Base-by-base conservation (phyloP, 305 asterid species). In the Andrographis paniculata region DNA sequence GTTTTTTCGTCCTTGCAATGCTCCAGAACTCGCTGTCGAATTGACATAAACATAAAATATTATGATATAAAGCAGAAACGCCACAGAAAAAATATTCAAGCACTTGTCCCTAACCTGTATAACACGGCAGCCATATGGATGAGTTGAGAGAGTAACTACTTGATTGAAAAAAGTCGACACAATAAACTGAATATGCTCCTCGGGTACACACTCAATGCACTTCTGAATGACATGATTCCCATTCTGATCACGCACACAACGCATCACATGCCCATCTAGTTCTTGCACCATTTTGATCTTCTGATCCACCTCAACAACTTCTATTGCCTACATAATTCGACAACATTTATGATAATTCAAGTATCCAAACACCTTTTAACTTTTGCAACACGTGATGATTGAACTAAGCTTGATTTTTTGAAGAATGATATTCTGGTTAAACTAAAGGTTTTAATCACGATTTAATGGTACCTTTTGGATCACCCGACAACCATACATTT, bases 51-150 rank as follows among this genome's bases (percentile, higher is more conserved):
- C 42, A 27, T 16, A 18, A 51, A 52, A 52, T 14, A 33, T 22
- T 49, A 23, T 40, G 38, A 38, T 42, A 10, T 49, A 4, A 38
- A 52, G 16, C 16, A 17, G 52, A 16, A 44, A 16, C 3, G 17
- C 4, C 8, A 22, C 21, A 17, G 1, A 4, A 24, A 22, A 40
- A 41, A 27, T 16, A 56, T 35, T 28, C 5, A 24, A 28, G 38
- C 38, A 55, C 28, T 41, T 41, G 35, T 31, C 9, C 14, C 64
- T 47, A 56, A 89, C 98, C 87, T 89, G 98, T 53, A 89, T 81
- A 36, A 87, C 99, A 48, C 96, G 99, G 56, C 99, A 91, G 36
- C 99, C 99, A 61, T 91, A 91, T 23, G 99, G 96, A 69, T 91
- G 99, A 36, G 93, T 79, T 20, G 99, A 91, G 12, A 91, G 92